Conservation (phyloP, 768 basidiomycete genomes). For the Goffeauzyma gilvescens region DNA sequence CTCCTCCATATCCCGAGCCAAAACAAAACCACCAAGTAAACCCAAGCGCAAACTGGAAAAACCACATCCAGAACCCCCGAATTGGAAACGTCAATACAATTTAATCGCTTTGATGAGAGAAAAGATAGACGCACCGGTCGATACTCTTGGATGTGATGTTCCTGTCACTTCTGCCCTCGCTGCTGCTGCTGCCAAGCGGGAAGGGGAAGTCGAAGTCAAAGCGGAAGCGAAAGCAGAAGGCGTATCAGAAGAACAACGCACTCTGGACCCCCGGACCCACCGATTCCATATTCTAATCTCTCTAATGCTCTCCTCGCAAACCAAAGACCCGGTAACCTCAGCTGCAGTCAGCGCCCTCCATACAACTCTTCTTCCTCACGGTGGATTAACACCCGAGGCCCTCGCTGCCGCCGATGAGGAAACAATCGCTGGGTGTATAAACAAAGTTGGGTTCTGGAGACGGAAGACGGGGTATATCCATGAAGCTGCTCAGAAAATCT, state of each 20-base stretch:
- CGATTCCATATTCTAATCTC: conserved; percentile 74
- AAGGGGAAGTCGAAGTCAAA: too few species aligned
- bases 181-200: too few species aligned
- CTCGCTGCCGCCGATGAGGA: conserved; percentile 46
- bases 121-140: conserved; percentile 61
- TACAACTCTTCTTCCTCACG: conserved; percentile 34
- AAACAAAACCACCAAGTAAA: conserved; percentile 12
- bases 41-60: conserved; percentile 22
- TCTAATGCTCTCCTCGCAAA: conserved; percentile 88
- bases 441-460: conserved; percentile 83
- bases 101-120: conserved; percentile 57
- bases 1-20: neutral
- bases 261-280: too few species aligned
- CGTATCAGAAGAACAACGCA: neutral
- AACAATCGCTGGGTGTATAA: conserved; percentile 55
- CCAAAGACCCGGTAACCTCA: conserved; percentile 75
- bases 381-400: conserved; percentile 50
- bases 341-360: conserved; percentile 61
- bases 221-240: neutral
- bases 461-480: conserved; percentile 58
- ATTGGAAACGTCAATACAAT: conserved; percentile 25
- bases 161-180: neutral
- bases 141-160: conserved; percentile 56
- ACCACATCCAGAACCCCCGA: conserved; percentile 25
- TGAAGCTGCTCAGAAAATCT: conserved; percentile 48